Evolutionary conservation across 2,329 filamentous ascomycete species (phyloP), one percentile per base, ranked within the genome.

Genomic region (Didymella keratinophila): DNA sequence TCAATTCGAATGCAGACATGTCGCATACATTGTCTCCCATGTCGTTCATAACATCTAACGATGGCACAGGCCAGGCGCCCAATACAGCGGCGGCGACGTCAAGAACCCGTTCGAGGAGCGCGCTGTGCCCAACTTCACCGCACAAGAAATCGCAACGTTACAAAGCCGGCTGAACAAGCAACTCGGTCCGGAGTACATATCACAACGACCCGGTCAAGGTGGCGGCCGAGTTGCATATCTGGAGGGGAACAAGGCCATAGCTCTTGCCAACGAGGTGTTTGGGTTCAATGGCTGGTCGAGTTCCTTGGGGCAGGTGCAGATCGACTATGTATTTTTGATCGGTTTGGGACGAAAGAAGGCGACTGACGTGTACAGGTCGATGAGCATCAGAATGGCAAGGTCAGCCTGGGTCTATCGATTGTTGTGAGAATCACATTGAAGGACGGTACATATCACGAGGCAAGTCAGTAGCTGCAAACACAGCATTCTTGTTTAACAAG

Each of bases 211-310:
- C 14, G 95, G 95, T 2, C 89, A 93, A 12, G 90, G 89, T 10
- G 93, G 93, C 48, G 86, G 89, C 64, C 94, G 91, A 74, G 91
- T 99, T 18, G 92, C 96, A 75, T 99, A 99, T 78, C 84, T 99
- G 50, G 88, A 93, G n/a, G 93, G 93, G 1, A 94, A 98, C 73
- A 99, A 99, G 80, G 93, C 91, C 73, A 99, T 99, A 75, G 90
- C 91, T 57, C 88, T 97, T 51, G 93, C 93, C 52, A 97, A 97
- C 71, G 92, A 97, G 75, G 89, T 97, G 1, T 97, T 97, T 79
- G 93, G 93, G 10, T 97, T 97, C 82, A 97, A 97, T 78, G 93
- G 93, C 69, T 99, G 95, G 95, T 97, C 92, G 10, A 96, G 92
- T 55, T 90, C 90, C n/a, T 95, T 99, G 59, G 91, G 94, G 73